Evolutionary conservation across 2,329 filamentous ascomycete genomes (phyloP).

Genomic region (Aspergillus pseudoviridinutans): DNA sequence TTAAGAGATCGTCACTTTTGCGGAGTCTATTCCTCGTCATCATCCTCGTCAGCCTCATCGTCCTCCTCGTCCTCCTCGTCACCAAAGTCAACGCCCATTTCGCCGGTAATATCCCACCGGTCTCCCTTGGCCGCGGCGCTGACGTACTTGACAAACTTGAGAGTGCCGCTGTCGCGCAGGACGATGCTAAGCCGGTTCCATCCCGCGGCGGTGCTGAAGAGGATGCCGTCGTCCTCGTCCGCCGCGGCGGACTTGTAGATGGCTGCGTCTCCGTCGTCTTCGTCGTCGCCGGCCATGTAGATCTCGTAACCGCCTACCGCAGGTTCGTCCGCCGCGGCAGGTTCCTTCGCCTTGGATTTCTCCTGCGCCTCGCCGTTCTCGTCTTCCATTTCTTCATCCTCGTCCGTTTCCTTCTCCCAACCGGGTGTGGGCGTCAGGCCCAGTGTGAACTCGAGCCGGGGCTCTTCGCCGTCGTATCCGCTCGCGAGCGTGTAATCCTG

Average conservation of each 20-base stretch:
- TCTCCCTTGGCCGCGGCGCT: constrained; percentile 78
- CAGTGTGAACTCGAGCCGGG: constrained; percentile 81
- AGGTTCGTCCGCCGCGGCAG: constrained; percentile 23
- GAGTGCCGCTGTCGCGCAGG: constrained; percentile 74
- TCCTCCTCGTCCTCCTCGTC: constrained; percentile 44
- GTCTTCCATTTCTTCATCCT: constrained; percentile 43
- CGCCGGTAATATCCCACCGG: constrained; percentile 83
- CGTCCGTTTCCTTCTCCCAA: constrained; percentile 71
- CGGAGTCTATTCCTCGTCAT: constrained; percentile 6
- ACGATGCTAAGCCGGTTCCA: constrained; percentile 96
- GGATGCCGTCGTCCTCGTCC: constrained; percentile 70
- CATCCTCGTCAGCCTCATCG: constrained; percentile 14
- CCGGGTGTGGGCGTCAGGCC: constrained; percentile 79
- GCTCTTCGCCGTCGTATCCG: constrained; percentile 65
- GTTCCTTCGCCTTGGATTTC: constrained; percentile 27
- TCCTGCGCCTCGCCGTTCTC: constrained; percentile 39
- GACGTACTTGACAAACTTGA: constrained; percentile 97
- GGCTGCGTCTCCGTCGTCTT: constrained; percentile 66
- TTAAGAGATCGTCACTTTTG: constrained; percentile 2
- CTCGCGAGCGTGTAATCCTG: constrained; percentile 91
- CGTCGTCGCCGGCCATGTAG: constrained; percentile 80
- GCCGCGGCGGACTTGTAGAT: constrained; percentile 68
- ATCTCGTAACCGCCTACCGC: constrained; percentile 57
- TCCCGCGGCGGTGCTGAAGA: constrained; percentile 64
- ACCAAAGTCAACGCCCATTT: constrained; percentile 65